Conservation (phyloP, 208 protist genomes). For the Leishmania gerbilli region DNA sequence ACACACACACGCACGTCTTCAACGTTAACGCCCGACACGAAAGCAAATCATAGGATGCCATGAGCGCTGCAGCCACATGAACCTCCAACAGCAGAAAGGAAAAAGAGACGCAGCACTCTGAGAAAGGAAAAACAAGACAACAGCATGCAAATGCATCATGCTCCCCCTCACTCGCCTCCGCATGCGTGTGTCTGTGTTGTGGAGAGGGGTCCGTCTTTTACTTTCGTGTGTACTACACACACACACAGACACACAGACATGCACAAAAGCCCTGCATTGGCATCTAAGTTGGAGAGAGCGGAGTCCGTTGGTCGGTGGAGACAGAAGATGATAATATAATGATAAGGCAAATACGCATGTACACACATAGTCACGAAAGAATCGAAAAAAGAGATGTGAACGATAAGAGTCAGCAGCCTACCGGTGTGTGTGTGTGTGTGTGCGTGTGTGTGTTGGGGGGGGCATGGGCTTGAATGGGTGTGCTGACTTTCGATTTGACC, state of each 20-base stretch:
- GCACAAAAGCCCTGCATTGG: not conserved
- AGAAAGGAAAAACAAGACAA: not conserved
- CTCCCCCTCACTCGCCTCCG: not conserved
- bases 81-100: not conserved
- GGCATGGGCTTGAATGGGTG: not conserved
- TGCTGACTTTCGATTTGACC: not conserved
- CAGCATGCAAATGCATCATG: not conserved
- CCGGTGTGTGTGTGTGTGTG: not conserved
- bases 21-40: not conserved
- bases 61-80: not conserved
- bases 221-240: not conserved
- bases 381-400: not conserved
- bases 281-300: not conserved
- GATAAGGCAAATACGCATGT: not conserved
- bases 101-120: no score
- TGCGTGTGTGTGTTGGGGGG: no score
- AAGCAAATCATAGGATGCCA: not conserved
- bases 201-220: not conserved
- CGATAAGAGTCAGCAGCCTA: not conserved
- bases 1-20: not conserved
- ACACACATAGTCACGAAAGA: not conserved
- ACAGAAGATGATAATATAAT: not conserved
- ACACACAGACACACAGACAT: not conserved
- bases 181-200: not conserved
- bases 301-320: not conserved